A percentile compares a stretch with the other conserved stretches of the same genome.
phyloP scores from a whole-genome alignment of 2,329 filamentous ascomycete species.

The Coniochaeta hoffmannii region DNA sequence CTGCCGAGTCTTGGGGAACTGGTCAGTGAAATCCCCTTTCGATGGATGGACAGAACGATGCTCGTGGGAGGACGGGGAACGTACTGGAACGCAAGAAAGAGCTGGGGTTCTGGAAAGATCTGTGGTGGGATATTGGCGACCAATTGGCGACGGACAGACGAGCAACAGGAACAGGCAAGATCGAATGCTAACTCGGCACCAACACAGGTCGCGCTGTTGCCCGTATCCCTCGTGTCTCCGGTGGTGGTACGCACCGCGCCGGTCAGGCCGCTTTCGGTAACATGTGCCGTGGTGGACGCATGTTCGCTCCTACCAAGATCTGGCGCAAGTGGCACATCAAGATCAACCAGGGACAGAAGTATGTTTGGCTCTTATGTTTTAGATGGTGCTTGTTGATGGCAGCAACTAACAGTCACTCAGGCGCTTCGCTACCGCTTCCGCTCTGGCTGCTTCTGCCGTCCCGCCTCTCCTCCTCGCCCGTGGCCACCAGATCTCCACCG shows the following conservation, averaged over 20 bases:
- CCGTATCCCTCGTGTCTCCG: constrained; percentile 99
- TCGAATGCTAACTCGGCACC: constrained; percentile 1
- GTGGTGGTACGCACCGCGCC: constrained; percentile 99
- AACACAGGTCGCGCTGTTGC: constrained; percentile 90
- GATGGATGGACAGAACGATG: background rate
- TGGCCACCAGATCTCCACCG: constrained; percentile 86
- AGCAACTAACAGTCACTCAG: constrained; percentile 30
- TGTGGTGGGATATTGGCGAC: background rate
- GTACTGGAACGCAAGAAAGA: background rate
- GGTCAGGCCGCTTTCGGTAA: constrained; percentile 99
- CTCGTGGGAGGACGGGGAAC: background rate
- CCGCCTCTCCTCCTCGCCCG: constrained; percentile 92
- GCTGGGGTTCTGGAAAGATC: constrained; percentile 5
- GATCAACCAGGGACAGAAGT: constrained; percentile 99
- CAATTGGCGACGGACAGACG: background rate
- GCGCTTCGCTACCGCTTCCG: constrained; percentile 96
- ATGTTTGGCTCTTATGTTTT: constrained; percentile 28
- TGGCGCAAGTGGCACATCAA: constrained; percentile 99
- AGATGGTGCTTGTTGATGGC: constrained; percentile 2
- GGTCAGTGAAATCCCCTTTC: constrained; percentile 47
- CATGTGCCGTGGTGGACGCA: constrained; percentile 99
- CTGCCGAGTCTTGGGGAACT: constrained; percentile 99
- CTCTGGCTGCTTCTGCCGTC: constrained; percentile 91
- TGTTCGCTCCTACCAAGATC: constrained; percentile 99
- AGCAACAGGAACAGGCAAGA: background rate